A percentile compares a stretch with the other conserved stretches of the same genome.
Conservation (phyloP, 208 protist species). For the Trypanosoma congolense region DNA sequence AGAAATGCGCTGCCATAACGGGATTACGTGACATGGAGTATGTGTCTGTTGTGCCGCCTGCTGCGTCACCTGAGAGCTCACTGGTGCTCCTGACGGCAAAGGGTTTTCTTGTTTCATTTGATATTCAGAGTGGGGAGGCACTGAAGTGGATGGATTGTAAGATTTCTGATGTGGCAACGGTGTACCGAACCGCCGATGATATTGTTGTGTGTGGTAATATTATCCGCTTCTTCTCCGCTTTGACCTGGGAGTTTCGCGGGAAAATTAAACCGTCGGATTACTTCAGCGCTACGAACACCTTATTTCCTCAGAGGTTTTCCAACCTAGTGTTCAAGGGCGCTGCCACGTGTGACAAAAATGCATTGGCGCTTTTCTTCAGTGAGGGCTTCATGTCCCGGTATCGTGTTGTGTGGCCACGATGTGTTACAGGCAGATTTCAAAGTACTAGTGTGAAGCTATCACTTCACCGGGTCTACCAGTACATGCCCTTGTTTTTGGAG, state of each 20-base stretch:
- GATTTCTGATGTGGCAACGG: constrained; percentile 38
- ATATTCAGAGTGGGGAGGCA: constrained; percentile 45
- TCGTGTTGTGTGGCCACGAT: neutral
- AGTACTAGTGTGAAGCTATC: constrained; percentile 13
- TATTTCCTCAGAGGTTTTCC: constrained; percentile 15
- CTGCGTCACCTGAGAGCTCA: constrained; percentile 9
- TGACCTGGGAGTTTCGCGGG: constrained; percentile 72
- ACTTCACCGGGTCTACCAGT: constrained; percentile 22
- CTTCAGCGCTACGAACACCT: constrained; percentile 6
- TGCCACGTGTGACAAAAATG: constrained; percentile 6
- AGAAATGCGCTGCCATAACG: constrained; percentile 48
- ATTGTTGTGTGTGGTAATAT: constrained; percentile 58
- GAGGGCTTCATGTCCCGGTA: constrained; percentile 28
- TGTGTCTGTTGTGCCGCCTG: constrained; percentile 30
- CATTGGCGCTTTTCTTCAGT: constrained; percentile 26
- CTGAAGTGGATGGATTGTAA: constrained; percentile 89
- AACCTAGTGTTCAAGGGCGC: constrained; percentile 22
- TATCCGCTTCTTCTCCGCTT: constrained; percentile 52
- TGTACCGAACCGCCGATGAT: constrained; percentile 22
- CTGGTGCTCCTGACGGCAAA: constrained; percentile 40
- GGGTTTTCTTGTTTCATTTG: constrained; percentile 66
- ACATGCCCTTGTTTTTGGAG: constrained; percentile 17
- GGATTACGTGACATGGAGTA: constrained; percentile 56
- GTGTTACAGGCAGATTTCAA: neutral
- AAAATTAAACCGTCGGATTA: constrained; percentile 37